Conservation (phyloP, 352 stramenopile species). For the Pythium rhizo-oryzae region DNA sequence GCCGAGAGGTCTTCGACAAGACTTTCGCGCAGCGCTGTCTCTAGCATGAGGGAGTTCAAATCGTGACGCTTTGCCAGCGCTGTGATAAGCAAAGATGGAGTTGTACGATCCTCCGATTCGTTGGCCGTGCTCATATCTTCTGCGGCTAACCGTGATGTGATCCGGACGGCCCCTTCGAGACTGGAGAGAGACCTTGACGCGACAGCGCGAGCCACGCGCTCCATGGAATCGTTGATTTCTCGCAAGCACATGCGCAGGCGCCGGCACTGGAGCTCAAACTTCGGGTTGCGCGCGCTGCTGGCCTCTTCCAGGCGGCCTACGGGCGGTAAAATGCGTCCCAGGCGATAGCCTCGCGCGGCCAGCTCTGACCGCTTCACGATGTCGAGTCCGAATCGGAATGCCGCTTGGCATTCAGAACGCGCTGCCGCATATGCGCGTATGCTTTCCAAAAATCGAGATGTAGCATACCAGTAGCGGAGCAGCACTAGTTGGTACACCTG, state of each 20-base stretch:
- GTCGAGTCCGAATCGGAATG: constrained; percentile 41
- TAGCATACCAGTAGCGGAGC: constrained; percentile 1
- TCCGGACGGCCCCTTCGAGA: not conserved
- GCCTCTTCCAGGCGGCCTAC: constrained; percentile 53
- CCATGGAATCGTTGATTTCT: constrained; percentile 50
- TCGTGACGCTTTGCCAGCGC: constrained; percentile 54
- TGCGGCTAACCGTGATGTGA: not conserved
- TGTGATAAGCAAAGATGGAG: constrained; percentile 62
- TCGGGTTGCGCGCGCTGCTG: constrained; percentile 15
- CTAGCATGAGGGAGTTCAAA: constrained; percentile 37
- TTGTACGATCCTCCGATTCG: constrained; percentile 11
- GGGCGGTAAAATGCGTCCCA: constrained; percentile 50
- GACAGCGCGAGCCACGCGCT: constrained; percentile 6
- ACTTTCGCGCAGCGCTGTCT: constrained; percentile 25
- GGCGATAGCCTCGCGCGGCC: constrained; percentile 50
- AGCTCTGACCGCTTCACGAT: constrained; percentile 66
- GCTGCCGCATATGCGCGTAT: not conserved
- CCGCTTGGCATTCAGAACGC: constrained; percentile 10
- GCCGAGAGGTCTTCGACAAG: constrained; percentile 17
- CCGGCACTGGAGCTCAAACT: constrained; percentile 38
- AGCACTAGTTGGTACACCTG: constrained; percentile 13
- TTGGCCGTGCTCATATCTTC: not conserved
- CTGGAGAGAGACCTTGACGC: not conserved
- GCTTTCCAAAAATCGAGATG: not conserved
- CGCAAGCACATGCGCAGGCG: constrained; percentile 44